phyloP scores from a whole-genome alignment of 495 filamentous ascomycete genomes.

The Xeromyces bisporus region DNA sequence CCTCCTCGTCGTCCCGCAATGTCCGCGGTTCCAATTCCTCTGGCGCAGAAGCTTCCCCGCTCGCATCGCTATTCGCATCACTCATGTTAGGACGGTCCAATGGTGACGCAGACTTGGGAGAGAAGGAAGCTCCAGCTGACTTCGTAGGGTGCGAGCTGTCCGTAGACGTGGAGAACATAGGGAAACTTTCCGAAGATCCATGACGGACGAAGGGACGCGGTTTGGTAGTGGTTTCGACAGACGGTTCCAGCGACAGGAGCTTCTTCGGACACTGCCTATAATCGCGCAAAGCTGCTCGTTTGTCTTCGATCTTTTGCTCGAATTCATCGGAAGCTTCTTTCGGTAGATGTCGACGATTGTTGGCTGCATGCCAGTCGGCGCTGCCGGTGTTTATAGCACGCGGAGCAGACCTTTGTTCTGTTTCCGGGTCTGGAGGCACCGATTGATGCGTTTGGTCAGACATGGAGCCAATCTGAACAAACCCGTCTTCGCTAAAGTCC shows the following conservation, averaged over 20 bases:
- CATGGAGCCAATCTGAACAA: constrained; percentile 4
- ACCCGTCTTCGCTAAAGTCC: constrained; percentile 13
- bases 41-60: constrained; percentile 4
- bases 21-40: constrained; percentile 11
- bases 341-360: constrained; percentile 10
- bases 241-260: constrained; percentile 24
- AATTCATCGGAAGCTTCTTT: constrained; percentile 23
- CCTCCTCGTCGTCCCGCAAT: constrained; percentile 7
- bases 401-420: constrained; percentile 27
- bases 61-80: constrained; percentile 1
- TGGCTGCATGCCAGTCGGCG: constrained; percentile 24
- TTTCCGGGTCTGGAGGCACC: constrained; percentile 9
- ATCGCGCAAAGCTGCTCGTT: constrained; percentile 28
- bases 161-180: constrained; percentile 66
- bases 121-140: constrained; percentile 27
- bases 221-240: constrained; percentile 16
- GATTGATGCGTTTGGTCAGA: constrained; percentile 11
- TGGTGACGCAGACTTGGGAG: constrained; percentile 11
- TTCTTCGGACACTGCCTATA: constrained; percentile 30
- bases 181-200: constrained; percentile 67
- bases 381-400: constrained; percentile 28
- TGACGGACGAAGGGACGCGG: constrained; percentile 35
- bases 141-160: constrained; percentile 36
- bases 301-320: constrained; percentile 26
- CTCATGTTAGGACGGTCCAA: constrained; percentile 7